A percentile compares a stretch with the other conserved stretches of the same genome.
phyloP scores from a whole-genome alignment of 306 rosid species.

The Dryas drummondii region DNA sequence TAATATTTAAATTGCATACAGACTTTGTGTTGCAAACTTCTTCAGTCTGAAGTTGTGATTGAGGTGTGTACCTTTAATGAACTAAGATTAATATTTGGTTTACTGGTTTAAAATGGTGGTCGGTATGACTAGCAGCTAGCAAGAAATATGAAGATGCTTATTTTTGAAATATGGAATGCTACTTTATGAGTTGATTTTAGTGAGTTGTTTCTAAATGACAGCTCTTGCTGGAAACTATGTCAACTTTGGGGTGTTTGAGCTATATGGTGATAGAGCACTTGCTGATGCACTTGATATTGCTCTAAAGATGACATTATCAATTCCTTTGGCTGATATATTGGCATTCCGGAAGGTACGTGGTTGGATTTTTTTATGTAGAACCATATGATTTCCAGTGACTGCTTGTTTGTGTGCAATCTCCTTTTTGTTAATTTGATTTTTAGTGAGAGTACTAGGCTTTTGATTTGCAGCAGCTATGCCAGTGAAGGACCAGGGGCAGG shows the following conservation, averaged over 20 bases:
- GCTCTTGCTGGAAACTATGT: constrained; percentile 98
- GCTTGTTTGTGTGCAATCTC: background rate
- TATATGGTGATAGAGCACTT: constrained; percentile 94
- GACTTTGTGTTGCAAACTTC: background rate
- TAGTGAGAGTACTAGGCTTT: background rate
- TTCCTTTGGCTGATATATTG: constrained; percentile 91
- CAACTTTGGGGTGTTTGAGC: constrained; percentile 97
- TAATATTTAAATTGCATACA: background rate
- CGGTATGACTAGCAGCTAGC: too few relatives aligned
- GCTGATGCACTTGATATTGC: constrained; percentile 88
- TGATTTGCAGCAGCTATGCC: background rate
- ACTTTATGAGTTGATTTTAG: constrained; percentile 19
- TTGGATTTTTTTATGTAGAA: background rate
- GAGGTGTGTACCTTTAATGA: too few relatives aligned
- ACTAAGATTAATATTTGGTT: too few relatives aligned
- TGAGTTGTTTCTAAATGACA: constrained; percentile 37
- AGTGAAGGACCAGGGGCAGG: too few relatives aligned
- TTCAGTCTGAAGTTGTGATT: background rate
- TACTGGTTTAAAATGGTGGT: too few relatives aligned
- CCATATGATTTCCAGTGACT: background rate
- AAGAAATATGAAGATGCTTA: too few relatives aligned
- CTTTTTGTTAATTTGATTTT: background rate
- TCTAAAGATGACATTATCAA: constrained; percentile 85
- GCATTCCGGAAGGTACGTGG: constrained; percentile 80
- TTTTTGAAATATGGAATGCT: background rate